Base-by-base conservation (phyloP, 140 eudicot genomes). In the Anethum foeniculum region DNA sequence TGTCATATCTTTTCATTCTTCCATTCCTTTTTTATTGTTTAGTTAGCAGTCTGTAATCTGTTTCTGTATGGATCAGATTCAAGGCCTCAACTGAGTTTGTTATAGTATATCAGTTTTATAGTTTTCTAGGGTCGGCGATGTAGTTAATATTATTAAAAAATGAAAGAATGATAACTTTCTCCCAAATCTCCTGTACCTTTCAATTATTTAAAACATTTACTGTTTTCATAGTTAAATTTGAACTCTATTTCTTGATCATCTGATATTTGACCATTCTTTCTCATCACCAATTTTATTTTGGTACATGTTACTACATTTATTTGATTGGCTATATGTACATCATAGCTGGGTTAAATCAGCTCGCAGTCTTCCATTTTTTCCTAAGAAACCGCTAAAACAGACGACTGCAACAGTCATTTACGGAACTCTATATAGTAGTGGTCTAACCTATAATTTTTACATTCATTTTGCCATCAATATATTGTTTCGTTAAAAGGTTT, bases 161-260 rank as follows among this genome's bases (percentile, higher is more conserved):
- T 23, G 0, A 21, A 44, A 13, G 9, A 47, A 74, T 41, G 56
- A n/a, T 15, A 1, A 44, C 32, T 44, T 44, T 44, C 38, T 44
- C 52, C 49, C 9, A 41, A 74, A 74, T 74, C 54, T n/a, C 78
- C 21, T 74, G 58, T 48, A 74, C 58, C 28, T 74, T 54, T 54
- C 12, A 3, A 44, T 1, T 74, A n/a, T 74, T n/a, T 74, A 16
- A 28, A 74, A 41, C 23, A 44, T 74, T 38, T 44, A 12, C 5
- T 74, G 34, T 44, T 41, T 43, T 44, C 4, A 16, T 39, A 44
- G 39, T 44, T 46, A 44, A 25, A 30, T 23, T 74, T 41, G 0
- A 2, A 74, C 51, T 25, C 16, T 44, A 8, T 46, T 43, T 44
- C 14, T 44, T 74, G 36, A 12, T 5, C 78, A 23, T 74, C 56